Conservation (phyloP, 768 basidiomycete species). For the Leccinum longicurvipes region DNA sequence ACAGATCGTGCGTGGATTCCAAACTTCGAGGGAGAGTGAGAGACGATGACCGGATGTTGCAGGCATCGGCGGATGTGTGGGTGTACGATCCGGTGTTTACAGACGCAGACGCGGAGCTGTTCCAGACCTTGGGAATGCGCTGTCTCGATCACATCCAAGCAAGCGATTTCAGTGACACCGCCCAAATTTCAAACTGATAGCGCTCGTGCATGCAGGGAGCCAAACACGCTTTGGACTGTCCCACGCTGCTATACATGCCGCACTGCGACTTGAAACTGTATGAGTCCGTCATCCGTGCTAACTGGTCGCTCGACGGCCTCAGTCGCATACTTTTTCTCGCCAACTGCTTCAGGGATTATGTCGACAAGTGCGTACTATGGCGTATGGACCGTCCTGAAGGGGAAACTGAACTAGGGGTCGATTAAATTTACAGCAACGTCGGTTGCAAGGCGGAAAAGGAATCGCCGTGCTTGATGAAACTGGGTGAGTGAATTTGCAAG, state of each 20-base stretch:
- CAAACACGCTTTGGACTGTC: conserved; percentile 31
- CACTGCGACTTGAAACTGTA: conserved; percentile 75
- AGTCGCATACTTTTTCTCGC: conserved; percentile 55
- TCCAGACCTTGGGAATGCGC: conserved; percentile 38
- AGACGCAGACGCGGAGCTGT: conserved; percentile 51
- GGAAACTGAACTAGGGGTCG: background rate
- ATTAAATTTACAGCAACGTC: conserved; percentile 43
- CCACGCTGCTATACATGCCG: conserved; percentile 74
- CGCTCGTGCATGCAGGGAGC: conserved; percentile 32
- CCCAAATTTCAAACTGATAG: conserved; percentile 8
- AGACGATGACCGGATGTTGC: conserved; percentile 6
- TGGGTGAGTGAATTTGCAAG: conserved; percentile 42
- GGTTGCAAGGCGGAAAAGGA: conserved; percentile 45
- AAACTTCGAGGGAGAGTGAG: conserved; percentile 4
- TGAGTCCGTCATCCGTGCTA: conserved; percentile 58
- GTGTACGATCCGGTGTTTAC: conserved; percentile 77
- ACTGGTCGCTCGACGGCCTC: conserved; percentile 51
- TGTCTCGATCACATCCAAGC: conserved; percentile 46
- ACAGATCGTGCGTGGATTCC: conserved; percentile 52
- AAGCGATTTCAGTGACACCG: conserved; percentile 35
- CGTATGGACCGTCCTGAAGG: background rate
- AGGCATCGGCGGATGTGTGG: conserved; percentile 50
- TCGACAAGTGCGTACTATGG: conserved; percentile 54
- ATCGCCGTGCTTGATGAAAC: conserved; percentile 50
- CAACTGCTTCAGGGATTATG: conserved; percentile 64